Conservation (phyloP, 148 eudicot species). For the Camellia granthamiana region DNA sequence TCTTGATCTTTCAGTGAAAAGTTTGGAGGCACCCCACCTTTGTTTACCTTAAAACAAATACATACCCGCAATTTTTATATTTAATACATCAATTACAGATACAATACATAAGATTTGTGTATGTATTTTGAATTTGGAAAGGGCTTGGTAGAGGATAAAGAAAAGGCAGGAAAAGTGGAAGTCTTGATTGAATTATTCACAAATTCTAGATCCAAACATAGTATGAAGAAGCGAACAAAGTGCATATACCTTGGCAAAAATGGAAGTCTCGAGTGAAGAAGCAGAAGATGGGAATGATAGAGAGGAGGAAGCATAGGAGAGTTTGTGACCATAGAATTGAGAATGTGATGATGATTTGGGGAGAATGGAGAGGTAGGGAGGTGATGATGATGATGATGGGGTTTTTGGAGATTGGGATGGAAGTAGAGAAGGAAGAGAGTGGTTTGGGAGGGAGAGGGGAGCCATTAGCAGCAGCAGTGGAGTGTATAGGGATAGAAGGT, state of each 20-base stretch:
- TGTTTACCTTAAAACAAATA: conserved; percentile 47
- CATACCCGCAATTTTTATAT: not conserved
- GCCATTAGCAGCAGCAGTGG: conserved; percentile 35
- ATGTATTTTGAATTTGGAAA: too few relatives aligned
- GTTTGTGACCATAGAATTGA: conserved; percentile 56
- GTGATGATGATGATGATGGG: conserved; percentile 17
- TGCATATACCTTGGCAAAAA: conserved; percentile 61
- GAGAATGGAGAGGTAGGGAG: conserved; percentile 31
- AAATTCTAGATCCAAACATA: too few relatives aligned
- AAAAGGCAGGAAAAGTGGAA: too few relatives aligned
- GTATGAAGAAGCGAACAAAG: not conserved
- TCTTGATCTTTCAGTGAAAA: conserved; percentile 87
- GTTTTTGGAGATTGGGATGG: conserved; percentile 43
- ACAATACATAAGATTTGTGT: too few relatives aligned
- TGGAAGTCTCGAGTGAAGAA: conserved; percentile 26
- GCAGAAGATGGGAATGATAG: conserved; percentile 28
- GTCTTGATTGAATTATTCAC: too few relatives aligned
- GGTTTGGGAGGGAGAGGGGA: conserved; percentile 50
- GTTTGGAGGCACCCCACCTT: conserved; percentile 72
- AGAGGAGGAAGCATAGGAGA: conserved; percentile 42
- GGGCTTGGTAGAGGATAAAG: too few relatives aligned
- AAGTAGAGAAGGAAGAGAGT: conserved; percentile 39
- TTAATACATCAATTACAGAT: too few relatives aligned
- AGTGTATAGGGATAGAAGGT: too few relatives aligned
- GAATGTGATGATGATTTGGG: conserved; percentile 57